Base-by-base conservation (phyloP, 2,329 filamentous ascomycete genomes). In the Talaromyces amestolkiae region DNA sequence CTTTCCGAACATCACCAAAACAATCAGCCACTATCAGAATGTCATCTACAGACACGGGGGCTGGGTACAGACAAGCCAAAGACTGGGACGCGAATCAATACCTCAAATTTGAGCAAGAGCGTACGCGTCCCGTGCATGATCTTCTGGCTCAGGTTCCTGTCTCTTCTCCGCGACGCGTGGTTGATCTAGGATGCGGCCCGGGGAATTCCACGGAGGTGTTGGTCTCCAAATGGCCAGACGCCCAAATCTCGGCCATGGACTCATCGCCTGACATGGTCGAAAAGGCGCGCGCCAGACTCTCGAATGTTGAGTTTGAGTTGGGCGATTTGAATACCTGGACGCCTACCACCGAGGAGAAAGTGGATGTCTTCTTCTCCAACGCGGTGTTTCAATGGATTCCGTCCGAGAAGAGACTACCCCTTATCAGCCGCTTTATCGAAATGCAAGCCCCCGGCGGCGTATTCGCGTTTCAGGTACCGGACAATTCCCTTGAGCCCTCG, bases 111-210 rank as follows among this genome's bases (percentile, higher is more conserved):
- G 72, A 76, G 68, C 74, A 77, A 60, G 81, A 87, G 61, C 81
- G 85, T 65, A 87, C 84, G 0, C 81, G 82, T 2, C 79, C 85
- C 7, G 80, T 82, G 0, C 76, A 79, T 49, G 86, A 88, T 67
- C 80, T 88, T 0, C 73, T 88, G 9, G 68, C 81, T 6, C 83
- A 81, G 37, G 72, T 86, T 2, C 76, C 77, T 0, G 75, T 83
- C 1, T 68, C 75, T 15, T 63, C 70, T 0, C 75, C 83, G n/a
- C 70, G 75, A 10, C 75, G 72, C 33, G 81, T 88, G 69, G 76
- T 86, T 69, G 86, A 88, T 66, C 77, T 88, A 1, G 86, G 86
- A 69, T 88, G 86, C 72, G 86, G 86, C 0, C 86, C 86, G 0
- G 86, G 83, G 5, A 88, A 87, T 75, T 86, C 83, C 2, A 88